Conservation (phyloP, 192 early-diverging fungal species). For the Rhizoclosmatium globosum region DNA sequence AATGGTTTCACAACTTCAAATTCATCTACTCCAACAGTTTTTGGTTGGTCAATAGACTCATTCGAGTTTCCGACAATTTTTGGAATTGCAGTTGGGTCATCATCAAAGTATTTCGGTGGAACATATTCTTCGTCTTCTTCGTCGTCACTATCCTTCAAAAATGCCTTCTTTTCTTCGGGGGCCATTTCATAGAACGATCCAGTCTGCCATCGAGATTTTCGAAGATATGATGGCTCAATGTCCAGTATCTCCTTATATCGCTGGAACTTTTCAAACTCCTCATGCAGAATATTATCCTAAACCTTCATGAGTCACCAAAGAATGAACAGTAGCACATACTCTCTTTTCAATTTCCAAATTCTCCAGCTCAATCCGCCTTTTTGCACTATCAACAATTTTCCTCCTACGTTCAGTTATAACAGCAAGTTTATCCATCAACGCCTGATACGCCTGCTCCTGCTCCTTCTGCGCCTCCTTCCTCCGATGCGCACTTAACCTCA, state of each 20-base stretch:
- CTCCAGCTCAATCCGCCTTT: constrained; percentile 14
- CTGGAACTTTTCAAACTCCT: constrained; percentile 34
- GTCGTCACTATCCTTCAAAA: not conserved
- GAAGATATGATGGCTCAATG: not conserved
- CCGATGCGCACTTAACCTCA: constrained; percentile 9
- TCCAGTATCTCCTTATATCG: constrained; percentile 5
- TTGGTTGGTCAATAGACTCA: not conserved
- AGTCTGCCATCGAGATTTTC: constrained; percentile 5
- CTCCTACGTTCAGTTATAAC: constrained; percentile 7
- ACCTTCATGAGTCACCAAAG: not conserved
- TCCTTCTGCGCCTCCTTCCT: not conserved
- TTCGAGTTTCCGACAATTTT: not conserved
- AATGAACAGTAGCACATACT: not conserved
- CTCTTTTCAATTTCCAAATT: constrained; percentile 19
- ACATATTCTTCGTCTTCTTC: not conserved
- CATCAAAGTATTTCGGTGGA: not conserved
- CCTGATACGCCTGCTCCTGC: constrained; percentile 4
- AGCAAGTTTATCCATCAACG: constrained; percentile 26
- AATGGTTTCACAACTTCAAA: constrained; percentile 3
- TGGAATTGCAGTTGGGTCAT: not conserved
- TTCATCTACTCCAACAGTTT: not conserved
- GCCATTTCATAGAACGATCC: constrained; percentile 17
- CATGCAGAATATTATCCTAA: constrained; percentile 32
- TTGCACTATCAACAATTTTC: constrained; percentile 4
- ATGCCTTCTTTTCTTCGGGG: not conserved